Evolutionary conservation across 2,329 filamentous ascomycete species (phyloP).

Genomic region (Neurospora sp.): DNA sequence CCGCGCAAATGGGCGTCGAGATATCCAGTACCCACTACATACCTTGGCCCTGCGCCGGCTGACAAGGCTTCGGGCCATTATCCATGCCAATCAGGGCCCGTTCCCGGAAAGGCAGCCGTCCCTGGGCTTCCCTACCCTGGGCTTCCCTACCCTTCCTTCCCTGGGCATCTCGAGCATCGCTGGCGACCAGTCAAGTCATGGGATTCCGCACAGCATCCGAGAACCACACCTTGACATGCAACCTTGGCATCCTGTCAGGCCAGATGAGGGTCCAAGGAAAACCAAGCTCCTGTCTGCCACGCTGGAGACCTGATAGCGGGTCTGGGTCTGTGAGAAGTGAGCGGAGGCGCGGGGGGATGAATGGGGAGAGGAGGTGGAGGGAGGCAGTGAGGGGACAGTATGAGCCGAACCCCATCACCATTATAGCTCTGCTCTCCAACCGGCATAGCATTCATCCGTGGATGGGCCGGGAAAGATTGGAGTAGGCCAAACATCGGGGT

Average conservation of each 20-base stretch:
- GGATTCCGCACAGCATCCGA: slow-evolving; percentile 9
- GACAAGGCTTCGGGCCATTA: slow-evolving; percentile 10
- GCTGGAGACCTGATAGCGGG: slow-evolving; percentile 16
- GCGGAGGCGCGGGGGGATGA: slow-evolving; percentile 1
- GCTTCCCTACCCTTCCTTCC: neutral
- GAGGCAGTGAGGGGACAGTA: slow-evolving; percentile 13
- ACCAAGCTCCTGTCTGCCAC: slow-evolving; percentile 6
- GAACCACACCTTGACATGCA: slow-evolving; percentile 5
- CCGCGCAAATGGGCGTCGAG: slow-evolving; percentile 16
- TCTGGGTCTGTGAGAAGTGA: slow-evolving; percentile 13
- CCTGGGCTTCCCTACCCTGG: neutral
- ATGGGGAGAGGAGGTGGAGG: slow-evolving; percentile 2
- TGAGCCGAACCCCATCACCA: slow-evolving; percentile 9
- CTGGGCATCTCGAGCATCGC: slow-evolving; percentile 8
- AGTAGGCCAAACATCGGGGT: neutral
- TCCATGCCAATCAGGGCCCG: slow-evolving; percentile 14
- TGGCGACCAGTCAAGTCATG: slow-evolving; percentile 5
- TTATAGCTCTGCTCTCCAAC: neutral
- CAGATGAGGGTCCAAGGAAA: slow-evolving; percentile 5
- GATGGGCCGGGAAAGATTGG: neutral
- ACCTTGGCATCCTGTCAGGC: slow-evolving; percentile 7
- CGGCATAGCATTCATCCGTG: neutral
- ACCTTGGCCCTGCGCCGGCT: slow-evolving; percentile 8
- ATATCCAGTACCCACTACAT: slow-evolving; percentile 8
- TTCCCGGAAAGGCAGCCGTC: slow-evolving; percentile 7